Base-by-base conservation (phyloP, 805 yeast species). In the Wickerhamiella nectarea region DNA sequence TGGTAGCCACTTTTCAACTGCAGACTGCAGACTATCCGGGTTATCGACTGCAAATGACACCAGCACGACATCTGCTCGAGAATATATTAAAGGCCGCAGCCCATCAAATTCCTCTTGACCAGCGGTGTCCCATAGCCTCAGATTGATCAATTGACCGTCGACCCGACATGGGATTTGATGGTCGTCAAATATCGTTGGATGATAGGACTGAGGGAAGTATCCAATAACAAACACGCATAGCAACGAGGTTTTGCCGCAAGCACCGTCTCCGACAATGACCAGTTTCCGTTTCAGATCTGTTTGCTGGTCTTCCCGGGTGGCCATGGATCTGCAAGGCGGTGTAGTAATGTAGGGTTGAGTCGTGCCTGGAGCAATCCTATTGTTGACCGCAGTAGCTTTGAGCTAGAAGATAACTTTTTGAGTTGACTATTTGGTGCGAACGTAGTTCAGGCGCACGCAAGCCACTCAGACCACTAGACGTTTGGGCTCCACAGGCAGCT, bases 31-130 rank as follows among this genome's bases (percentile, higher is more conserved):
- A n/a, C 34, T 34, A 22, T 33, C 38, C 3, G 38, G 37, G 43
- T 40, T 34, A 12, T 33, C 38, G 9, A 40, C 43, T 0, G 95
- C 84, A 63, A 82, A 87, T 0, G 89, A 95, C 43, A 86, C 79
- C 44, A 86, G 64, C 42, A 87, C 79, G 45, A 83, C 81, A 60
- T 87, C 82, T 2, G 95, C 93, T 54, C 83, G 80, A 9, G 87
- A 74, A 56, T 87, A 87, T 18, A 94, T 80, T 50, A 87, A 66
- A 0, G 95, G 95, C 48, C 95, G 72, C 46, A 87, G 66, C 47
- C 95, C 66, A 58, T 86, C 95, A 58, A 86, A 86, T 62, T 86
- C 96, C 64, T 86, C 96, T 63, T 86, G 95, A 2, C 96, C 96
- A 3, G 96, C 95, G 1, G 95, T 86, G 59, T 86, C 96, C 95